Evolutionary conservation across 139 green algal species (phyloP).

Genomic region (Tetradesmus lagerheimii): DNA sequence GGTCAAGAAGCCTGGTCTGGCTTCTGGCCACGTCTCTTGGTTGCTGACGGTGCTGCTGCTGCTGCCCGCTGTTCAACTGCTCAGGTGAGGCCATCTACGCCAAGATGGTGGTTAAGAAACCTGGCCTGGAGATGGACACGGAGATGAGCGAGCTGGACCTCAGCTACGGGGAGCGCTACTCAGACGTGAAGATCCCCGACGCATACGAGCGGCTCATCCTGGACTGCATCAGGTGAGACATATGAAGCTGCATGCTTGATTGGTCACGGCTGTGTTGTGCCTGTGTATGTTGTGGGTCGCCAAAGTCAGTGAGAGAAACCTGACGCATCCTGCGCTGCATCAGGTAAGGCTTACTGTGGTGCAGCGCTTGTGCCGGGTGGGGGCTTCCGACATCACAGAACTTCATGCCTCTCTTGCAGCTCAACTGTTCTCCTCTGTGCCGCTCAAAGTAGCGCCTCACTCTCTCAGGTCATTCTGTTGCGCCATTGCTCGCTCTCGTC

Average conservation of each 20-base stretch:
- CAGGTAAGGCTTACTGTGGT: too few species aligned
- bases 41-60: not conserved
- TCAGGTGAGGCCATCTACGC: slow-evolving; percentile 93
- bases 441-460: too few species aligned
- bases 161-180: slow-evolving; percentile 67
- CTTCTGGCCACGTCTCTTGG: not conserved
- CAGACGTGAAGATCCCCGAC: slow-evolving; percentile 85
- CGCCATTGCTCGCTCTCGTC: too few species aligned
- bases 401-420: too few species aligned
- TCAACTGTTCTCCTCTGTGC: too few species aligned
- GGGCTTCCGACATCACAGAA: too few species aligned
- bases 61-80: not conserved
- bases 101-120: slow-evolving; percentile 95
- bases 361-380: too few species aligned
- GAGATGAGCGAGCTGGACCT: slow-evolving; percentile 91
- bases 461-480: too few species aligned
- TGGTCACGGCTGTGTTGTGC: too few species aligned
- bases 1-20: slow-evolving; percentile 83
- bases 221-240: slow-evolving; percentile 78
- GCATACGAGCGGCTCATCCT: slow-evolving; percentile 97
- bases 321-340: too few species aligned
- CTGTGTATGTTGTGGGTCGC: too few species aligned
- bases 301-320: too few species aligned
- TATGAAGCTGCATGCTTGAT: not conserved
- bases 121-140: slow-evolving; percentile 83